Conservation (phyloP, 2,329 filamentous ascomycete species). For the Pleomassaria siparia region DNA sequence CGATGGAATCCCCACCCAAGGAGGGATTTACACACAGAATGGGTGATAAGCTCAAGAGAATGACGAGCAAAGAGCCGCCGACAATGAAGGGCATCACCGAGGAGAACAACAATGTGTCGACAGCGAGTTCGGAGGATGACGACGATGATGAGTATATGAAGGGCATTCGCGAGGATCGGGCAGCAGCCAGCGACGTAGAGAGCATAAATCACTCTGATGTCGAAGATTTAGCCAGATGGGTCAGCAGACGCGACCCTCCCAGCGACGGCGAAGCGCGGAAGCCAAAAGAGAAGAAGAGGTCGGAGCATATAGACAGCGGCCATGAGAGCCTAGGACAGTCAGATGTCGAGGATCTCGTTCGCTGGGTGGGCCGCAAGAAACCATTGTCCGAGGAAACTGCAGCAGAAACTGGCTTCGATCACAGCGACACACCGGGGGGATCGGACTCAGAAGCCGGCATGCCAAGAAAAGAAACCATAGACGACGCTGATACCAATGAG, state of each 20-base stretch:
- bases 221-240: slow-evolving; percentile 38
- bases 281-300: background rate
- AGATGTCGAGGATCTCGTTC: slow-evolving; percentile 36
- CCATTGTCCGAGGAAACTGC: slow-evolving; percentile 4
- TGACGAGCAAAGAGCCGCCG: slow-evolving; percentile 31
- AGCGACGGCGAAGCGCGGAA: slow-evolving; percentile 28
- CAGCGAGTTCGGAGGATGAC: slow-evolving; percentile 4
- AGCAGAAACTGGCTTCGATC: slow-evolving; percentile 3
- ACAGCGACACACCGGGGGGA: slow-evolving; percentile 33
- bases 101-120: slow-evolving; percentile 5
- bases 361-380: slow-evolving; percentile 25
- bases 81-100: slow-evolving; percentile 16
- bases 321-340: slow-evolving; percentile 33
- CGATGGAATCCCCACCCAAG: slow-evolving; percentile 9
- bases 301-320: slow-evolving; percentile 15
- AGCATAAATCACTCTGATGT: slow-evolving; percentile 36
- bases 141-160: background rate
- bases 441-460: slow-evolving; percentile 25
- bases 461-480: slow-evolving; percentile 5
- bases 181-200: slow-evolving; percentile 11
- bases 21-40: slow-evolving; percentile 26
- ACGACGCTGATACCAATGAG: slow-evolving; percentile 18
- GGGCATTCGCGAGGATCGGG: slow-evolving; percentile 9
- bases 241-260: slow-evolving; percentile 32
- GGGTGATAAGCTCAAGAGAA: slow-evolving; percentile 25